phyloP scores from a whole-genome alignment of 2,329 filamentous ascomycete species.

The Fusarium keratoplasticum region DNA sequence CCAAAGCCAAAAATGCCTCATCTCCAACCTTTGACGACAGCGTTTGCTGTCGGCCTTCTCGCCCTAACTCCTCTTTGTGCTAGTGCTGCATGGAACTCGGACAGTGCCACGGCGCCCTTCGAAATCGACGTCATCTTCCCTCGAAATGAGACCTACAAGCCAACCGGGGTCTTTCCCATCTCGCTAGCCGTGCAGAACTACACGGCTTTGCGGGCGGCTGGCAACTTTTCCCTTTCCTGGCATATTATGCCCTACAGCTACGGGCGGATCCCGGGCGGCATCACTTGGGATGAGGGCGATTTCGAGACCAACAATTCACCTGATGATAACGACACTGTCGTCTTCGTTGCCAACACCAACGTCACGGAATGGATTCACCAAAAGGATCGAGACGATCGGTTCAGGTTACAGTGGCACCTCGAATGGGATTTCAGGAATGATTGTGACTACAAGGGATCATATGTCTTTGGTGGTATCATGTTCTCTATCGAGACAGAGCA shows the following conservation, averaged over 20 bases:
- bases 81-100: neutral
- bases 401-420: neutral
- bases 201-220: neutral
- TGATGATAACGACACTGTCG: neutral
- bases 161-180: neutral
- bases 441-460: neutral
- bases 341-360: neutral
- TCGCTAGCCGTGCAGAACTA: neutral
- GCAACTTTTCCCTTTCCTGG: neutral
- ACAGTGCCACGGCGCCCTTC: neutral
- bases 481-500: neutral
- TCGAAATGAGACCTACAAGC: neutral
- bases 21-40: neutral
- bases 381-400: neutral
- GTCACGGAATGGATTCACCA: neutral
- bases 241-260: neutral
- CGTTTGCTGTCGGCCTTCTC: neutral
- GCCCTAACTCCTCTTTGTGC: neutral
- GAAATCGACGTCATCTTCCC: neutral
- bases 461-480: neutral
- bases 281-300: neutral
- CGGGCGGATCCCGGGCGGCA: neutral
- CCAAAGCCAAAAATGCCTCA: neutral
- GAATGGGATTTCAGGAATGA: neutral
- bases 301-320: neutral